Conservation (phyloP, 2,329 filamentous ascomycete species). For the Penicillium expansum region DNA sequence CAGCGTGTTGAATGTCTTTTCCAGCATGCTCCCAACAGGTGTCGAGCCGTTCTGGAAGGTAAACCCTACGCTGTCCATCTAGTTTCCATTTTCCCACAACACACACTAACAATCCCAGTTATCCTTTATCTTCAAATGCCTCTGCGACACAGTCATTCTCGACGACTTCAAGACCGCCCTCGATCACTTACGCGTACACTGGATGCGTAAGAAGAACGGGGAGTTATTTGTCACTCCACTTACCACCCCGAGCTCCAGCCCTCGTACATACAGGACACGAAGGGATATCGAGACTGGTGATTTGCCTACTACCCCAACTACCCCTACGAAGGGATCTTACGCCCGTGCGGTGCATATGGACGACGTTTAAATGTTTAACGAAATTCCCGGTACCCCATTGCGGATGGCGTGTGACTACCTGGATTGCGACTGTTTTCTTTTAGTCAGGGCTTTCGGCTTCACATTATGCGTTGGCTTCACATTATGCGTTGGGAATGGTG, state of each 20-base stretch:
- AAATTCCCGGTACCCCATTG: not conserved
- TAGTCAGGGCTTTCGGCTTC: not conserved
- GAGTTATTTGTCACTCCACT: constrained; percentile 13
- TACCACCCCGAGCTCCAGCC: not conserved
- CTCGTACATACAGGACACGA: not conserved
- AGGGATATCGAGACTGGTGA: not conserved
- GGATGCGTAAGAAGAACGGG: constrained; percentile 30
- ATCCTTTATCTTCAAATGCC: constrained; percentile 64
- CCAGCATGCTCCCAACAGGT: constrained; percentile 47
- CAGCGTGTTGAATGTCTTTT: constrained; percentile 54
- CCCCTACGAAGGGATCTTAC: not conserved
- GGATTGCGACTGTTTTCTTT: not conserved
- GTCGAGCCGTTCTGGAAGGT: constrained; percentile 65
- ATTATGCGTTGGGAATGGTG: not conserved
- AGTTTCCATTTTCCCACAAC: not conserved
- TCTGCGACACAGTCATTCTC: constrained; percentile 64
- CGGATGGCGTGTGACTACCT: not conserved
- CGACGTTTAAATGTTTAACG: not conserved
- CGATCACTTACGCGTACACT: constrained; percentile 38
- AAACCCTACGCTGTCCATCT: not conserved
- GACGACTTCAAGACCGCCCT: constrained; percentile 66
- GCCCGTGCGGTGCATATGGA: not conserved
- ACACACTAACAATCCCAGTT: constrained; percentile 31
- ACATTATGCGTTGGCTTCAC: not conserved
- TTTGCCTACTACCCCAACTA: not conserved